phyloP scores from a whole-genome alignment of 257 asterid genomes.

The Plectranthus barbatus region DNA sequence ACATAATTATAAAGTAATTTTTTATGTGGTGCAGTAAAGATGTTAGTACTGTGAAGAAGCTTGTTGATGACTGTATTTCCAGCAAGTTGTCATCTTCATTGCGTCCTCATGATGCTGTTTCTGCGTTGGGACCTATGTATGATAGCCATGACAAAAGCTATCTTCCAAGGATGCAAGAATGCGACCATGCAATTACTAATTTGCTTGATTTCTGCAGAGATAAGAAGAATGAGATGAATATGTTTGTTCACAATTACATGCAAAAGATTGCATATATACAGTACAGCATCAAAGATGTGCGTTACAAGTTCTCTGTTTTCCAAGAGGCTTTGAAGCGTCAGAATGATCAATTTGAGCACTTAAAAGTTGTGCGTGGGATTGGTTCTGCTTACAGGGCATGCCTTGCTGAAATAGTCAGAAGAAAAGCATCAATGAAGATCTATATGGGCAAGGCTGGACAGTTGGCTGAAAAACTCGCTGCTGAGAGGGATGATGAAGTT shows the following conservation, averaged over 20 bases:
- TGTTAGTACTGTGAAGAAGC: conserved; percentile 83
- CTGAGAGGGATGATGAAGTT: conserved; percentile 78
- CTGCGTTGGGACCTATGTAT: conserved; percentile 97
- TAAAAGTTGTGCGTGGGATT: conserved; percentile 80
- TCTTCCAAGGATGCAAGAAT: conserved; percentile 77
- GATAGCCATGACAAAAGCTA: conserved; percentile 70
- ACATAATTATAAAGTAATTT: background rate
- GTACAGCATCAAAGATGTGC: conserved; percentile 70
- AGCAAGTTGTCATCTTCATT: conserved; percentile 71
- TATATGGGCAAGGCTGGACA: conserved; percentile 98
- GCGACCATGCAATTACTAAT: conserved; percentile 56
- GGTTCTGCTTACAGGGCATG: conserved; percentile 93
- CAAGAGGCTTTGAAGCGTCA: conserved; percentile 94
- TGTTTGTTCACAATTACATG: conserved; percentile 78
- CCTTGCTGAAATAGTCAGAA: conserved; percentile 90
- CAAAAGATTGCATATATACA: conserved; percentile 89
- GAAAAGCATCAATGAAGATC: conserved; percentile 88
- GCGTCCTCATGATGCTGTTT: conserved; percentile 98
- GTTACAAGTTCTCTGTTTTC: conserved; percentile 77
- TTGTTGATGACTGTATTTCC: conserved; percentile 80
- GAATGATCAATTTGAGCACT: conserved; percentile 78
- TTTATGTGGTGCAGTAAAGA: conserved; percentile 69
- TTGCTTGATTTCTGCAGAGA: conserved; percentile 67
- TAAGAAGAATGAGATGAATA: conserved; percentile 84
- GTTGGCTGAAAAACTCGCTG: conserved; percentile 89